Evolutionary conservation across 805 yeast species (phyloP), one percentile per base, ranked within the genome.

Genomic region (Jamesozyma hellenica): DNA sequence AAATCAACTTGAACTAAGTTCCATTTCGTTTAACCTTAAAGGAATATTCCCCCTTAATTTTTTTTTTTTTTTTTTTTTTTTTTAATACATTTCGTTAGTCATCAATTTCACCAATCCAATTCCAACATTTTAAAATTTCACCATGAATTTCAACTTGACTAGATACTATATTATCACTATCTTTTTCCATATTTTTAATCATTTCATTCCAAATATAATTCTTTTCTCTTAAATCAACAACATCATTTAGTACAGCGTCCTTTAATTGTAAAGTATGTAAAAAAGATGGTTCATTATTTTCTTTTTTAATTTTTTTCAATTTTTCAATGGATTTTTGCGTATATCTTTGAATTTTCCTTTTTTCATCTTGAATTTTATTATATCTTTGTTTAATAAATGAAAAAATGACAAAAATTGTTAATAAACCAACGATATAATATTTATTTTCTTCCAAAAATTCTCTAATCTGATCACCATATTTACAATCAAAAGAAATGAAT

Each of bases 121-220:
- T 83, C 85, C 94, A 83, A 16, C 82, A 82, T 53, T 76, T 75
- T 65, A 82, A 71, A 45, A 86, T 82, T 50, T 86, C 95, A 21
- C 95, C 95, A 50, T 79, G 79, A 25, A 77, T 69, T 55, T 86
- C 96, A 36, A 74, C 62, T 41, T 77, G 71, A 30, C 74, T 67
- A 14, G 68, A 63, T 36, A 76, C 68, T 14, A 86, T 73, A 48
- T 77, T 77, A 5, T 41, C 35, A 51, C 81, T 77, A 34, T 63
- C 59, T 17, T 43, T 32, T 46, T 82, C 90, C 7, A 86, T 71
- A 19, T 63, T 65, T 6, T 58, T 56, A 33, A 70, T 63, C 4
- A 84, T 75, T 17, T 55, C 51, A 11, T 65, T 67, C 92, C 95
- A 83, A 3, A 78, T 52, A 28, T 61, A 55, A 43, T 69, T 55